These are phyloP conservation scores for Taphrina populina DNA, from an alignment of 1,139 yeast genomes.

Conservation along the genomic window DNA sequence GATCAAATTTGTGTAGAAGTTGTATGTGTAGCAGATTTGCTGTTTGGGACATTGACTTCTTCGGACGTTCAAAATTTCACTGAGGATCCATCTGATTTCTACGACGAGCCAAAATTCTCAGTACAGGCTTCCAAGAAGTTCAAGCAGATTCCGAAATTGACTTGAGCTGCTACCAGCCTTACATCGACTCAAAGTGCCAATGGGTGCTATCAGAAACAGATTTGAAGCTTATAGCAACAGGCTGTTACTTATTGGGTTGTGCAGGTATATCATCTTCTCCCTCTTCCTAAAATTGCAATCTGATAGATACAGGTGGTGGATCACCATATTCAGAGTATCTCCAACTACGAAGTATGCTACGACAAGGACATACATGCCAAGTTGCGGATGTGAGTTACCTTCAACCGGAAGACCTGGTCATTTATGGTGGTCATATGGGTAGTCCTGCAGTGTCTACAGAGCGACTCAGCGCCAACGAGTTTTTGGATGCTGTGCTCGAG, in stretches of 20 bases:
- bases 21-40: slow-evolving; percentile 40
- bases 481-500: slow-evolving; percentile 45
- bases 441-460: slow-evolving; percentile 46
- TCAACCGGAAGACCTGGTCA: slow-evolving; percentile 45
- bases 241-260: slow-evolving; percentile 53
- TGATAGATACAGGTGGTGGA: slow-evolving; percentile 49
- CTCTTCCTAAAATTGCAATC: too few species aligned
- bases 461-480: slow-evolving; percentile 41
- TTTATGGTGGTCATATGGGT: slow-evolving; percentile 50
- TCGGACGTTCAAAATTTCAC: not conserved
- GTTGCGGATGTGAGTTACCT: slow-evolving; percentile 45
- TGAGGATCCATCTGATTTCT: not conserved
- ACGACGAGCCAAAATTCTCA: not conserved
- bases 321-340: slow-evolving; percentile 50
- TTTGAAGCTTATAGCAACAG: slow-evolving; percentile 49
- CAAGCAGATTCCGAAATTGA: slow-evolving; percentile 30
- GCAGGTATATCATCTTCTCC: slow-evolving; percentile 42
- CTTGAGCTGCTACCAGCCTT: slow-evolving; percentile 45
- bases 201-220: slow-evolving; percentile 50
- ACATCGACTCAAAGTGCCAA: slow-evolving; percentile 45
- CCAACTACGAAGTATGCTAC: slow-evolving; percentile 46
- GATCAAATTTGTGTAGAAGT: slow-evolving; percentile 38
- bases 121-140: not conserved
- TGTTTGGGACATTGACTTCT: not conserved
- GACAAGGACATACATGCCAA: slow-evolving; percentile 46